phyloP scores from a whole-genome alignment of 2,329 filamentous ascomycete species.

The Fusarium denticulatum region DNA sequence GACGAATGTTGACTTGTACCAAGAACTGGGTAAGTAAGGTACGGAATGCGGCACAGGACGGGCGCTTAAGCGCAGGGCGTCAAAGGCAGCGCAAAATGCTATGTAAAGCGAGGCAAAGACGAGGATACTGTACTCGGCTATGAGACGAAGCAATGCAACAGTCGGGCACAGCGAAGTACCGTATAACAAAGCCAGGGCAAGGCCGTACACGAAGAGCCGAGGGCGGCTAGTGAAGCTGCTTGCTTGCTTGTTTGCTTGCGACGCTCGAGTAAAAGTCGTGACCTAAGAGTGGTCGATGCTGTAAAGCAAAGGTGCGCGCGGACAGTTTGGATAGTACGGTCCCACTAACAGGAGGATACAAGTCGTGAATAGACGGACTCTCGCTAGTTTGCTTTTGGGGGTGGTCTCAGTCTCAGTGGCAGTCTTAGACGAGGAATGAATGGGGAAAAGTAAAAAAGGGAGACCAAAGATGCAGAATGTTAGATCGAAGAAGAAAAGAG shows the following conservation, averaged over 20 bases:
- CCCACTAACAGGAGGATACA: constrained; percentile 10
- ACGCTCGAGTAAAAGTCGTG: constrained; percentile 29
- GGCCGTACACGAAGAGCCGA: constrained; percentile 11
- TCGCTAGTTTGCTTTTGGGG: constrained; percentile 21
- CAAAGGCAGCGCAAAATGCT: constrained; percentile 7
- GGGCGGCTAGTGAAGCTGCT: constrained; percentile 30
- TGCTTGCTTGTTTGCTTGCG: constrained; percentile 19
- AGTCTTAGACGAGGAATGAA: constrained; percentile 28
- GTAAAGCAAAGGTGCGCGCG: constrained; percentile 11
- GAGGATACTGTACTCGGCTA: constrained; percentile 10
- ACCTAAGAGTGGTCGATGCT: constrained; percentile 33
- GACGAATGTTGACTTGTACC: constrained; percentile 31
- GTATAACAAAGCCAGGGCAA: constrained; percentile 3
- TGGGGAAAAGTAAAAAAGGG: constrained; percentile 1
- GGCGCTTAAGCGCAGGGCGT: constrained; percentile 33
- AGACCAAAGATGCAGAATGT: constrained; percentile 7
- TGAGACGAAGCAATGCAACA: constrained; percentile 22
- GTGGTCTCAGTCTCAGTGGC: constrained; percentile 16
- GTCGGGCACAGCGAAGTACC: constrained; percentile 1
- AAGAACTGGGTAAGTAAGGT: constrained; percentile 18
- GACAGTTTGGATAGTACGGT: neutral
- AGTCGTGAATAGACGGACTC: neutral
- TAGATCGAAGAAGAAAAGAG: constrained; percentile 9
- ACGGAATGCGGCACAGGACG: constrained; percentile 37
- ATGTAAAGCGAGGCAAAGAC: constrained; percentile 8